A percentile compares a stretch with the other conserved stretches of the same genome.
These are phyloP conservation scores for Xerophyta viscosa DNA, from an alignment of 106 monocot species.

Conservation along the genomic window DNA sequence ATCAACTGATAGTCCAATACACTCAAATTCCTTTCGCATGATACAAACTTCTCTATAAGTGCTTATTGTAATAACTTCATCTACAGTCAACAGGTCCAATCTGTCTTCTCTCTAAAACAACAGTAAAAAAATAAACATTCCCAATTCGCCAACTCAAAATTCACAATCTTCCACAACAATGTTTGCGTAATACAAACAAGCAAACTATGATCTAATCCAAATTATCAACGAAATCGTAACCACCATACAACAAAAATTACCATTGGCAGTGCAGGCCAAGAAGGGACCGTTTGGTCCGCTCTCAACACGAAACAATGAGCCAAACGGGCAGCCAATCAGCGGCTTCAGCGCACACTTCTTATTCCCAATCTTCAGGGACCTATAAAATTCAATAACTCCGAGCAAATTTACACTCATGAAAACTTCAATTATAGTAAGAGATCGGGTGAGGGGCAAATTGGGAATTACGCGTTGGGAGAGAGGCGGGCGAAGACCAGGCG, in stretches of 20 bases:
- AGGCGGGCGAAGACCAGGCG: constrained; percentile 92
- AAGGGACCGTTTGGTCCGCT: constrained; percentile 28
- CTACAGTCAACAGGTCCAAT: no score
- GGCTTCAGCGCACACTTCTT: constrained; percentile 72
- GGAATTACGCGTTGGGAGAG: constrained; percentile 57
- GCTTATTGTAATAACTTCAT: no score
- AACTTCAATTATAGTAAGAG: neutral
- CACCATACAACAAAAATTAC: neutral
- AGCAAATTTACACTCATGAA: neutral
- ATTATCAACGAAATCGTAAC: no score
- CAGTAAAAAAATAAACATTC: no score
- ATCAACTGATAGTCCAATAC: no score
- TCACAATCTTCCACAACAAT: no score
- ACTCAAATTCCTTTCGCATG: no score
- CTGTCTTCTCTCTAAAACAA: no score
- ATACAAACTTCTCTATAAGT: no score
- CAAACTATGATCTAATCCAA: no score
- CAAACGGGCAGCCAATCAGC: constrained; percentile 84
- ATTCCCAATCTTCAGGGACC: constrained; percentile 83
- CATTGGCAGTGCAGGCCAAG: constrained; percentile 18
- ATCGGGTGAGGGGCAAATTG: neutral
- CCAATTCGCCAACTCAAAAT: no score
- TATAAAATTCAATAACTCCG: constrained; percentile 7
- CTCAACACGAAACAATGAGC: constrained; percentile 68
- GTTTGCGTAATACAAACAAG: no score